A percentile compares a stretch with the other conserved stretches of the same genome.
These are phyloP conservation scores for Hygrocybe punicea DNA, from an alignment of 768 basidiomycete species.

Conservation along the genomic window DNA sequence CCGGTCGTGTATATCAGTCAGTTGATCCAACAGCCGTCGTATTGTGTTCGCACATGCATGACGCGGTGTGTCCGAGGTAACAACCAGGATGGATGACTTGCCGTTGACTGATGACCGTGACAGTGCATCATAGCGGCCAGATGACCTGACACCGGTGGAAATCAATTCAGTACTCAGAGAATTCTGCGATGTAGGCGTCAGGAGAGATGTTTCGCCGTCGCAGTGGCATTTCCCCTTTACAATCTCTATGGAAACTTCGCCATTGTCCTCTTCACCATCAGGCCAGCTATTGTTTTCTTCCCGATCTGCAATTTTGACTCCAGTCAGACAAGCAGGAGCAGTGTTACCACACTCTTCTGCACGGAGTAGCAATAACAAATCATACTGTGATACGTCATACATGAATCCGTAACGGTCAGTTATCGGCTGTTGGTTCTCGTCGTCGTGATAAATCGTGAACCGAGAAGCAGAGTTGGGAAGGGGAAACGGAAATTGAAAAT, in stretches of 20 bases:
- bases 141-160: slow-evolving; percentile 11
- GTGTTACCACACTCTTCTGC: slow-evolving; percentile 69
- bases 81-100: slow-evolving; percentile 54
- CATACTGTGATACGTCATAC: slow-evolving; percentile 80
- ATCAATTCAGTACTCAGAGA: slow-evolving; percentile 7
- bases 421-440: slow-evolving; percentile 54
- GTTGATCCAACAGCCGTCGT: slow-evolving; percentile 64
- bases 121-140: slow-evolving; percentile 8
- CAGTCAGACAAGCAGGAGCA: slow-evolving; percentile 82
- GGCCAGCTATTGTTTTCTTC: slow-evolving; percentile 78
- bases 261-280: slow-evolving; percentile 52
- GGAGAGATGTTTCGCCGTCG: slow-evolving; percentile 30
- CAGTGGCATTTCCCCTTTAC: slow-evolving; percentile 48
- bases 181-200: slow-evolving; percentile 9
- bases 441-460: slow-evolving; percentile 49
- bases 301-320: slow-evolving; percentile 82
- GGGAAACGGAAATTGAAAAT: slow-evolving; percentile 72
- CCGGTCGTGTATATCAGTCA: slow-evolving; percentile 80
- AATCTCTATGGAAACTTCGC: slow-evolving; percentile 39
- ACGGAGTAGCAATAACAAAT: slow-evolving; percentile 69
- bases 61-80: slow-evolving; percentile 60
- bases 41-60: slow-evolving; percentile 77
- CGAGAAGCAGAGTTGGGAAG: slow-evolving; percentile 54
- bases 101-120: slow-evolving; percentile 52
- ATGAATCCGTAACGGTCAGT: slow-evolving; percentile 91